Conservation (phyloP, 106 monocot genomes). For the Narthecium ossifragum region DNA sequence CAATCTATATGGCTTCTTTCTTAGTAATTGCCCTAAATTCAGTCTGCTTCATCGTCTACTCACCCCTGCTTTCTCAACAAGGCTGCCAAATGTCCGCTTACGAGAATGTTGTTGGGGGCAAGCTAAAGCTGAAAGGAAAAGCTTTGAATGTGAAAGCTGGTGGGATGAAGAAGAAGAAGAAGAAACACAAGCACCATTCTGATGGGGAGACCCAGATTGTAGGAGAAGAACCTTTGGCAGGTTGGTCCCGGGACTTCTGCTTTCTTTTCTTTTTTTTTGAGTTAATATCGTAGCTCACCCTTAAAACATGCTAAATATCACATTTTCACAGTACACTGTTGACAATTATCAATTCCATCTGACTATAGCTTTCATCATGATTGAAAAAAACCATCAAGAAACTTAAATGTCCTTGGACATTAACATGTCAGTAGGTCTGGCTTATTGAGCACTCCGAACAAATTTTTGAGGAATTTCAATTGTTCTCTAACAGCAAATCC, state of each 20-base stretch:
- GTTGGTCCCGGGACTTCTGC: constrained; percentile 26
- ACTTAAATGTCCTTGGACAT: not conserved
- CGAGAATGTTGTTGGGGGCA: constrained; percentile 86
- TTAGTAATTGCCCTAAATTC: no score
- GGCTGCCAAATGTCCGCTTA: constrained; percentile 86
- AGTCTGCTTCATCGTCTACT: no score
- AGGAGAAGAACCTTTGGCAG: no score
- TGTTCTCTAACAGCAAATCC: no score
- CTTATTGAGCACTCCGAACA: not conserved
- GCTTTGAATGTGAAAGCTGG: constrained; percentile 83
- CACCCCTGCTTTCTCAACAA: no score
- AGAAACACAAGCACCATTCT: constrained; percentile 19
- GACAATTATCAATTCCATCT: not conserved
- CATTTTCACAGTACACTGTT: no score
- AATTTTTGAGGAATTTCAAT: not conserved
- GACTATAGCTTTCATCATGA: no score
- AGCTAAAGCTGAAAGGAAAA: constrained; percentile 88
- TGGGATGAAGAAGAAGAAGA: constrained; percentile 87
- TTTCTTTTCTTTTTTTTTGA: no score
- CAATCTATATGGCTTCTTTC: no score
- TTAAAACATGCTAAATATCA: not conserved
- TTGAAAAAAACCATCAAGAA: no score
- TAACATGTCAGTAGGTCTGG: no score
- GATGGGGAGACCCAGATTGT: constrained; percentile 25
- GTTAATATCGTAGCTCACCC: no score